phyloP scores from a whole-genome alignment of 2,329 filamentous ascomycete genomes.

The Paecilomyces fulvus region DNA sequence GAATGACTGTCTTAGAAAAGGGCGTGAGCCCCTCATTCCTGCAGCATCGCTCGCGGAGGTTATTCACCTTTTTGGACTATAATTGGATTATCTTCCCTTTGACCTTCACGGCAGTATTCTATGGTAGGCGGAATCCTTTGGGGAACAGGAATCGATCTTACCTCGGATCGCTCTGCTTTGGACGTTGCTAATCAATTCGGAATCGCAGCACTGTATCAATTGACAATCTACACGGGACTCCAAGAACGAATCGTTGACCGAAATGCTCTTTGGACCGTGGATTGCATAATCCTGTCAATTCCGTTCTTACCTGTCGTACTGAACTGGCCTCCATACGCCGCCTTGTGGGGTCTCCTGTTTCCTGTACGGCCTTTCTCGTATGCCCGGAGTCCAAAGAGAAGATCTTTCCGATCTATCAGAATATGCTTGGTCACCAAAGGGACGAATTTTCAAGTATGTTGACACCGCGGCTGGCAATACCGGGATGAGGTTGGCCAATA shows the following conservation, averaged over 20 bases:
- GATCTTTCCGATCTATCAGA: constrained; percentile 1
- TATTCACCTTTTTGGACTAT: neutral
- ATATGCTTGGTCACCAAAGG: constrained; percentile 6
- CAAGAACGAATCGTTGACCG: constrained; percentile 1
- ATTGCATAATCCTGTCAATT: constrained; percentile 1
- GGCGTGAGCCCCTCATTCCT: neutral
- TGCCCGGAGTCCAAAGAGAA: neutral
- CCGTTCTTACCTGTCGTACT: neutral
- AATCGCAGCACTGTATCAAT: neutral
- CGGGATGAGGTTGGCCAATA: neutral
- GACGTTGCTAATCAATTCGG: neutral
- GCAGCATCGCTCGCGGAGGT: neutral
- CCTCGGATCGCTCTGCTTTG: neutral
- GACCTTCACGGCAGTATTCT: constrained; percentile 2
- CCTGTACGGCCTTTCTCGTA: constrained; percentile 4
- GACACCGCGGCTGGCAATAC: neutral
- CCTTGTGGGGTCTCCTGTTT: constrained; percentile 3
- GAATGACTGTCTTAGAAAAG: neutral
- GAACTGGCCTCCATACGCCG: constrained; percentile 2
- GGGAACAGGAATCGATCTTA: neutral
- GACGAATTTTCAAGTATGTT: constrained; percentile 1
- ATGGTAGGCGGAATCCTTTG: neutral
- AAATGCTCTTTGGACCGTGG: neutral
- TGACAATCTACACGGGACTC: neutral
- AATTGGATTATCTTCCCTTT: constrained; percentile 6